These are phyloP conservation scores for Bretziella fagacearum DNA, from an alignment of 2,329 filamentous ascomycete species.

Conservation along the genomic window DNA sequence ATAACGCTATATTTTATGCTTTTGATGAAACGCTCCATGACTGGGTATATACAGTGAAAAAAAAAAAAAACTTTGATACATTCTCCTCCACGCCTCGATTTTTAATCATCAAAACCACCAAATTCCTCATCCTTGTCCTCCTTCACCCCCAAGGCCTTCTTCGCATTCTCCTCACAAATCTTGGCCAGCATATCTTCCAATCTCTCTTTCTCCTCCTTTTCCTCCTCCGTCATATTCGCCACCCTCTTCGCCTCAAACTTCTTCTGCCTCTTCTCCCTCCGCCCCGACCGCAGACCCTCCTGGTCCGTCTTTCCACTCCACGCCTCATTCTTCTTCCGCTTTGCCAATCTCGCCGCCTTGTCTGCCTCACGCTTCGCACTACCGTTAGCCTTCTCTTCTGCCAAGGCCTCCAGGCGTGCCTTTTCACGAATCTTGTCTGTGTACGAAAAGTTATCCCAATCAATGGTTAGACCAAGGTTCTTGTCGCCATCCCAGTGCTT, in stretches of 20 bases:
- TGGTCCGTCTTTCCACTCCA: slow-evolving; percentile 58
- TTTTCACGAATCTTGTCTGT: slow-evolving; percentile 56
- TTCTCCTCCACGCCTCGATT: not conserved
- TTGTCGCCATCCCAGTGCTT: slow-evolving; percentile 55
- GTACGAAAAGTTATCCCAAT: slow-evolving; percentile 53
- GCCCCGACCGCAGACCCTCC: slow-evolving; percentile 43
- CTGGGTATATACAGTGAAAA: not conserved
- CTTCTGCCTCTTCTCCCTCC: slow-evolving; percentile 47
- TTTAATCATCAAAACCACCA: slow-evolving; percentile 39
- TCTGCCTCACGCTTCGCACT: slow-evolving; percentile 23
- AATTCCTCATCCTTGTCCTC: slow-evolving; percentile 35
- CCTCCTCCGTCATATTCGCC: slow-evolving; percentile 52
- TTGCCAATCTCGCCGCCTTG: slow-evolving; percentile 25
- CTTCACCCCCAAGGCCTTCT: slow-evolving; percentile 20
- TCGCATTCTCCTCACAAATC: slow-evolving; percentile 41
- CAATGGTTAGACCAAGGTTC: slow-evolving; percentile 42
- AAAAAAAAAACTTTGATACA: not conserved
- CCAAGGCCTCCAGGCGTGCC: slow-evolving; percentile 40
- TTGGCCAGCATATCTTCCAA: slow-evolving; percentile 46
- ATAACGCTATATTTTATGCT: too few species aligned
- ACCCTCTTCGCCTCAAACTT: slow-evolving; percentile 46
- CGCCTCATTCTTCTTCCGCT: slow-evolving; percentile 47
- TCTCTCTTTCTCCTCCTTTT: slow-evolving; percentile 45
- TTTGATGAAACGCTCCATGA: not conserved
- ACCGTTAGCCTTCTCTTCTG: slow-evolving; percentile 29